Base-by-base conservation (phyloP, 441 rosid genomes). In the Hura crepitans region DNA sequence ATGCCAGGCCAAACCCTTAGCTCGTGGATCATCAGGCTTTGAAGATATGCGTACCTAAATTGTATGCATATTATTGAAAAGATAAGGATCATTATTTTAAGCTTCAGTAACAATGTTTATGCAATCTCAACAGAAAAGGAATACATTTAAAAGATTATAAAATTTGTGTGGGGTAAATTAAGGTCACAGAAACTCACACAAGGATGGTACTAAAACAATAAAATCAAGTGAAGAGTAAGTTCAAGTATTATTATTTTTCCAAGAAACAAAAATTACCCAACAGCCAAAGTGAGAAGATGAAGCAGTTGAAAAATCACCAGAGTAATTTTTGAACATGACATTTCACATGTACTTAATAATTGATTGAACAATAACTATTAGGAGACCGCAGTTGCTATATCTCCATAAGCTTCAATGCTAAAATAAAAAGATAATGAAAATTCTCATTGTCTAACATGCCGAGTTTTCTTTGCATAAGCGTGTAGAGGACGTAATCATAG, bases 1-100 rank as follows among this genome's bases (percentile, higher is more conserved):
- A 70, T 92, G 87, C 98, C 98, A 92, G 28, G 85, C 79, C 75
- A 91, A 57, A 70, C 90, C 92, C 83, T 62, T 95, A 75, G 86
- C 79, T 71, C 92, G 90, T 49, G 85, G 87, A 50, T 91, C 95
- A 68, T 83, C 85, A 72, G 91, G 85, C 79, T 90, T 92, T 43
- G 87, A 77, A 49, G 87, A 92, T 77, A 92, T 71, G 53, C 99
- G 93, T 57, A 88, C 89, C 99, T 92, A 75, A 20, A 20, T 20
- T 20, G 33, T 14, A 62, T 54, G 43, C 28, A 39, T 51, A 47
- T 17, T n/a, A 37, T 69, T 58, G 71, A 54, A 15, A 70, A n/a
- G 30, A 66, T 30, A 72, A 39, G 67, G 51, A 14, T 2, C 46
- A 75, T 25, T 6, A 22, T 27, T n/a, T 62, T 73, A 61, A 55